Percentiles rank a stretch among this genome's conserved stretches.
phyloP scores from a whole-genome alignment of 2,329 filamentous ascomycete genomes.

The Cyanodermella asteris region DNA sequence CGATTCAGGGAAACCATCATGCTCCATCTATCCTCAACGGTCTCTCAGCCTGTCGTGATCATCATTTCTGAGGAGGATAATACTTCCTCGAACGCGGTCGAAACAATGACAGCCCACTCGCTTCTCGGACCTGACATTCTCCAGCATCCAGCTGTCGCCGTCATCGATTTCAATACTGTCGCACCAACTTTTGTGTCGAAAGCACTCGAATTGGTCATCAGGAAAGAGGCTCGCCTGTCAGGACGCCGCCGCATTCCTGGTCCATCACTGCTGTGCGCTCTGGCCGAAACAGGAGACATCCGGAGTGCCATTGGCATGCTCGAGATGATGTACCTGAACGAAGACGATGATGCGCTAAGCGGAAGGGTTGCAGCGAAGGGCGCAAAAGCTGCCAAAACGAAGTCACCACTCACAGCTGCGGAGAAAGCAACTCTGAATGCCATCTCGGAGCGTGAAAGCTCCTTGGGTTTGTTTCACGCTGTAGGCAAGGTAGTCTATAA shows the following conservation, averaged over 20 bases:
- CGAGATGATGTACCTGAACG: constrained; percentile 75
- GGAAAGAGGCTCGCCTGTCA: constrained; percentile 66
- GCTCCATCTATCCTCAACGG: constrained; percentile 1
- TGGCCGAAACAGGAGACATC: constrained; percentile 79
- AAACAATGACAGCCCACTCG: constrained; percentile 83
- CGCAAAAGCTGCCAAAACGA: constrained; percentile 38
- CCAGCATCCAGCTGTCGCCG: constrained; percentile 52
- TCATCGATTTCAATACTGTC: constrained; percentile 84
- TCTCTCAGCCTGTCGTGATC: constrained; percentile 37
- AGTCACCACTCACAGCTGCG: constrained; percentile 43
- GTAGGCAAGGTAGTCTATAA: constrained; percentile 95
- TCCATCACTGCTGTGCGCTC: constrained; percentile 50
- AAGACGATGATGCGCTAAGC: constrained; percentile 52
- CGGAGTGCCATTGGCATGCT: constrained; percentile 79
- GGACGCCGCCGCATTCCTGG: constrained; percentile 56
- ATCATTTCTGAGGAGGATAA: constrained; percentile 82
- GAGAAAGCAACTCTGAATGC: constrained; percentile 63
- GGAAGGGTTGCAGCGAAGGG: constrained; percentile 47
- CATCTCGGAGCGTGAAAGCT: constrained; percentile 70
- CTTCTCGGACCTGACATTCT: constrained; percentile 71
- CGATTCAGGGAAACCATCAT: too few relatives aligned
- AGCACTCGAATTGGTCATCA: constrained; percentile 58
- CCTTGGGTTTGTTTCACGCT: constrained; percentile 83
- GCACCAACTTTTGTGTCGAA: constrained; percentile 70
- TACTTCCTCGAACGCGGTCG: constrained; percentile 61